Conservation (phyloP, 106 monocot genomes). For the Hemerocallis citrina region DNA sequence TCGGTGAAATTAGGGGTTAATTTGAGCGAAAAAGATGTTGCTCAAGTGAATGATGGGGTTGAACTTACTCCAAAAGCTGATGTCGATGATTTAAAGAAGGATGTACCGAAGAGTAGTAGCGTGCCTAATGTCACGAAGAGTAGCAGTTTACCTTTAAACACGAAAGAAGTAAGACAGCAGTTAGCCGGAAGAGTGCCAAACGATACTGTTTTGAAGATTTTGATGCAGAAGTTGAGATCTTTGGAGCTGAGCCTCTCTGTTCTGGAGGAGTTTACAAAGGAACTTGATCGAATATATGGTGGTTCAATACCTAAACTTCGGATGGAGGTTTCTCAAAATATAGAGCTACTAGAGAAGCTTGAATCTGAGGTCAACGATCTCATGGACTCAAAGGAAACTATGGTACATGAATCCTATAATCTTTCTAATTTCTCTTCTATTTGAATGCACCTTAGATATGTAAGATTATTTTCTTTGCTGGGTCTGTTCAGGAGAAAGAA, state of each 20-base stretch:
- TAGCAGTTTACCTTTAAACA: neutral
- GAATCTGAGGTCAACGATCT: slow-evolving; percentile 22
- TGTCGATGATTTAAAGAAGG: slow-evolving; percentile 1
- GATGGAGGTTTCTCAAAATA: slow-evolving; percentile 23
- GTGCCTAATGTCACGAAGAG: too few relatives aligned
- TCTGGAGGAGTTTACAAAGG: slow-evolving; percentile 29
- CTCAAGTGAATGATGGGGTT: neutral
- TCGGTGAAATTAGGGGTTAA: neutral
- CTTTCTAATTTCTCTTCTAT: neutral
- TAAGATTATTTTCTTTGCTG: neutral
- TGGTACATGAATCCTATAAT: slow-evolving; percentile 14
- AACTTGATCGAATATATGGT: slow-evolving; percentile 28
- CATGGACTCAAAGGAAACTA: slow-evolving; percentile 9
- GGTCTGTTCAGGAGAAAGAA: slow-evolving; percentile 29
- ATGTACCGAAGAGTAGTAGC: neutral
- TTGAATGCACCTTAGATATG: neutral
- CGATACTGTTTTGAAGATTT: slow-evolving; percentile 40
- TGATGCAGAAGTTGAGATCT: slow-evolving; percentile 46
- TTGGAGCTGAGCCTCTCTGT: slow-evolving; percentile 35
- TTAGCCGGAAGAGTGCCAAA: slow-evolving; percentile 21
- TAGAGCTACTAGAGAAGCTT: slow-evolving; percentile 11
- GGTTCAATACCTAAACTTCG: slow-evolving; percentile 21
- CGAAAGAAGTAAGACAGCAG: slow-evolving; percentile 23
- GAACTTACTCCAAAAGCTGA: neutral
- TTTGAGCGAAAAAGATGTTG: neutral